phyloP scores from a whole-genome alignment of 108 stramenopile genomes.

The Nitzschia inconspicua region DNA sequence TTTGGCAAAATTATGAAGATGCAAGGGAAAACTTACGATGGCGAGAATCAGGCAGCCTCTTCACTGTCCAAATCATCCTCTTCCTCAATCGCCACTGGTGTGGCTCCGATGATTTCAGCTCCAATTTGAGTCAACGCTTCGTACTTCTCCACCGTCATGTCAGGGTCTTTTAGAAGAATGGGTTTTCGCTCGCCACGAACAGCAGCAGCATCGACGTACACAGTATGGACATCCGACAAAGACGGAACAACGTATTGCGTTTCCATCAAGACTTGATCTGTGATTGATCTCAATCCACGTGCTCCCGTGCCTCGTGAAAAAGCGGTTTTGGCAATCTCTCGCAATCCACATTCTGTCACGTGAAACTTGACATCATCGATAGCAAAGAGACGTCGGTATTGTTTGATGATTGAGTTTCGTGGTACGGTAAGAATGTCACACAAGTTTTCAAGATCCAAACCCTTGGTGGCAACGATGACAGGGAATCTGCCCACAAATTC shows the following conservation, averaged over 20 bases:
- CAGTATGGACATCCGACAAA: constrained; percentile 83
- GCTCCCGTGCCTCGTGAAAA: constrained; percentile 92
- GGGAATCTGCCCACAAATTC: constrained; percentile 98
- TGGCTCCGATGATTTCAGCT: constrained; percentile 21
- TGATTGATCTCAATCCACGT: constrained; percentile 92
- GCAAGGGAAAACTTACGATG: not conserved
- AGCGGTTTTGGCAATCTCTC: constrained; percentile 88
- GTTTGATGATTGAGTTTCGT: constrained; percentile 94
- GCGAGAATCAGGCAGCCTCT: constrained; percentile 47
- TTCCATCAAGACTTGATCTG: constrained; percentile 91
- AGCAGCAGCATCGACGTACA: constrained; percentile 89
- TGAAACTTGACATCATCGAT: constrained; percentile 95
- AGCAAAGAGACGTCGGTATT: constrained; percentile 93
- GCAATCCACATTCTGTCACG: constrained; percentile 87
- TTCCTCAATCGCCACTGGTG: constrained; percentile 43
- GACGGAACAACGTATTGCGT: constrained; percentile 93
- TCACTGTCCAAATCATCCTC: constrained; percentile 32
- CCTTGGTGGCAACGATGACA: constrained; percentile 93
- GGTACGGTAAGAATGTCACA: constrained; percentile 95
- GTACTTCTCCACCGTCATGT: constrained; percentile 74
- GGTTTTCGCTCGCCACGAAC: constrained; percentile 84
- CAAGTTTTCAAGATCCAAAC: constrained; percentile 84
- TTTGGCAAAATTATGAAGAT: too few relatives aligned
- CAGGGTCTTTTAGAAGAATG: constrained; percentile 71
- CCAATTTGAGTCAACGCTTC: constrained; percentile 57